These are phyloP conservation scores for Eleusine indica DNA, from an alignment of 176 grass and related monocot genomes.

Conservation along the genomic window DNA sequence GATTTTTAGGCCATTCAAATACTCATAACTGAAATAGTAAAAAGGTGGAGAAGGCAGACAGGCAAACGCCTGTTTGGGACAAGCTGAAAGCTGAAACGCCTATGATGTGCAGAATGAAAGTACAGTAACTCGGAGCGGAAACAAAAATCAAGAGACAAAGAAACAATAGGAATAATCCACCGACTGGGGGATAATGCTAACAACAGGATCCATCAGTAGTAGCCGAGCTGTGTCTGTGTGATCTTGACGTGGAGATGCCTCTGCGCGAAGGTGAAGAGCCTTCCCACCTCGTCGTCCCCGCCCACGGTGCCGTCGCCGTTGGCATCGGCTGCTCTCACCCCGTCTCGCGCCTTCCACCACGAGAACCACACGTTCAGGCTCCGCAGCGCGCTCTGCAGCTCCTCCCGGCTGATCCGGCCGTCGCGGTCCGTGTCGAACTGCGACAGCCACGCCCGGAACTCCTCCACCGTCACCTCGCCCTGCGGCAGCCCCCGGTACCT, in stretches of 20 bases:
- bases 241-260: slow-evolving; percentile 65
- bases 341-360: slow-evolving; percentile 65
- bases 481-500: slow-evolving; percentile 52
- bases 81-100: background rate
- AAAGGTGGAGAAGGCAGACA: background rate
- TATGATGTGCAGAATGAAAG: background rate
- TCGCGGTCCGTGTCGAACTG: slow-evolving; percentile 72
- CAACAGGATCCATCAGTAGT: background rate
- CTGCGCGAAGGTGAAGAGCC: slow-evolving; percentile 66
- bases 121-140: background rate
- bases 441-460: slow-evolving; percentile 78
- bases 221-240: slow-evolving; percentile 45
- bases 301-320: slow-evolving; percentile 54
- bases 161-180: background rate
- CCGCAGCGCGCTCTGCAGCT: slow-evolving; percentile 63
- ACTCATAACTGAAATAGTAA: background rate
- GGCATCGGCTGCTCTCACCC: slow-evolving; percentile 52
- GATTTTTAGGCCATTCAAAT: no score
- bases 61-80: background rate
- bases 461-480: slow-evolving; percentile 62
- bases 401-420: slow-evolving; percentile 63
- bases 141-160: slow-evolving; percentile 8
- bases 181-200: background rate
- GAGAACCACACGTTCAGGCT: slow-evolving; percentile 71
- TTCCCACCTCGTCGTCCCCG: slow-evolving; percentile 39